A percentile compares a stretch with the other conserved stretches of the same genome.
These are phyloP conservation scores for Centrapalus pauciflorus DNA, from an alignment of 129 eudicot species.

Conservation along the genomic window DNA sequence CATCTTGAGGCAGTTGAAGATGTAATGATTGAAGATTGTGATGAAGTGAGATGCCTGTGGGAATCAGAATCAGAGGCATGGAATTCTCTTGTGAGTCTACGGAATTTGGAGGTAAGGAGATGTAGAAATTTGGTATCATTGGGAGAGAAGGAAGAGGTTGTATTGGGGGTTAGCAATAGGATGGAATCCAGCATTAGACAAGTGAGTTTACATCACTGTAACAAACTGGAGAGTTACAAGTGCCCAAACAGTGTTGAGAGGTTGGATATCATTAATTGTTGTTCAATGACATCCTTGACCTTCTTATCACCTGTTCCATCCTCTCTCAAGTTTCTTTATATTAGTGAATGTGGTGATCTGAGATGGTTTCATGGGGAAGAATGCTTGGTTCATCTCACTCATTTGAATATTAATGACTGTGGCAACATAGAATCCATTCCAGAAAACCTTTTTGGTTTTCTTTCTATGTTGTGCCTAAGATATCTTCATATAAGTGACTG, in stretches of 20 bases:
- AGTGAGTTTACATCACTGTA: neutral
- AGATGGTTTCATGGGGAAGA: conserved; percentile 7
- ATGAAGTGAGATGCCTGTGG: neutral
- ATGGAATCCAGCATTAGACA: neutral
- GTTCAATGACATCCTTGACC: neutral
- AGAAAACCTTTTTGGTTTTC: conserved; percentile 10
- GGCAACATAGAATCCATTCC: conserved; percentile 28
- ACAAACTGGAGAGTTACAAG: neutral
- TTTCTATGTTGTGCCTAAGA: neutral
- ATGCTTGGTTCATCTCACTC: conserved; percentile 8
- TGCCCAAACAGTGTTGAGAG: neutral
- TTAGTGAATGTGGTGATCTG: neutral
- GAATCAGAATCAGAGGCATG: neutral
- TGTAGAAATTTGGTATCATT: neutral
- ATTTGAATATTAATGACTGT: neutral
- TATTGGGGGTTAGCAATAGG: neutral
- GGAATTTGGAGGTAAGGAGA: neutral
- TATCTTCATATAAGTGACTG: neutral
- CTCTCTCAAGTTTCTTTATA: neutral
- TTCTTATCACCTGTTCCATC: neutral
- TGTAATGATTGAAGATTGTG: neutral
- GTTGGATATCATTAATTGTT: neutral
- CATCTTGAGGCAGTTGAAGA: neutral
- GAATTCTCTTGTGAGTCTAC: neutral
- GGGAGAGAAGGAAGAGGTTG: neutral